Percentiles rank a stretch among this genome's conserved stretches.
phyloP scores from a whole-genome alignment of 306 rosid genomes.

The Pueraria montana region DNA sequence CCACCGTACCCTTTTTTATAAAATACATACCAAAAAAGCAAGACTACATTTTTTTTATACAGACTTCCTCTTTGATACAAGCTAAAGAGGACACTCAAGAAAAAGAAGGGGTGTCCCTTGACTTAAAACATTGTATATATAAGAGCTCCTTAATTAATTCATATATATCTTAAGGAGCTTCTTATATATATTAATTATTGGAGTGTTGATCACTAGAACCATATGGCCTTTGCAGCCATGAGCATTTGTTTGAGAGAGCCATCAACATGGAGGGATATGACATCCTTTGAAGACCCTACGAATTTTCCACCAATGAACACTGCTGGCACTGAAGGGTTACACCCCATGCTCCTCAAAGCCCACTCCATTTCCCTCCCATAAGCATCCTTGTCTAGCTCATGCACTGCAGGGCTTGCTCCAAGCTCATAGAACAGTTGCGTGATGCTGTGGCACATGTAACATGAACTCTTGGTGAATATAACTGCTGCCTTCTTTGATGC shows the following conservation, averaged over 20 bases:
- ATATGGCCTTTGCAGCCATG: slow-evolving; percentile 91
- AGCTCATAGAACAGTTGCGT: slow-evolving; percentile 86
- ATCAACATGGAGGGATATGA: slow-evolving; percentile 93
- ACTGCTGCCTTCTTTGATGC: slow-evolving; percentile 96
- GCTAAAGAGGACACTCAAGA: slow-evolving; percentile 58
- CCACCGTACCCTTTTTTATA: slow-evolving; percentile 13
- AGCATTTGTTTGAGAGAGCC: slow-evolving; percentile 96
- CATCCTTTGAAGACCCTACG: slow-evolving; percentile 90
- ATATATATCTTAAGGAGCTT: slow-evolving; percentile 30
- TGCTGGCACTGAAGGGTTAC: slow-evolving; percentile 97
- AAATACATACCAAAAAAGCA: slow-evolving; percentile 13
- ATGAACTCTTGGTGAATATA: slow-evolving; percentile 92
- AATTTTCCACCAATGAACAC: slow-evolving; percentile 94
- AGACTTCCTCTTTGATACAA: slow-evolving; percentile 43
- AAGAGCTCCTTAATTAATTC: slow-evolving; percentile 47
- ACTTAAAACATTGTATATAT: slow-evolving; percentile 14
- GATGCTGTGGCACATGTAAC: slow-evolving; percentile 97
- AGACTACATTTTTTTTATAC: slow-evolving; percentile 37
- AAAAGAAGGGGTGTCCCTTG: slow-evolving; percentile 55
- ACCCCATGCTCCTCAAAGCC: slow-evolving; percentile 84
- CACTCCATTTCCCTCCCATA: slow-evolving; percentile 91
- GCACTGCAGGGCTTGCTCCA: slow-evolving; percentile 96
- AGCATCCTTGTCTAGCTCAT: slow-evolving; percentile 82
- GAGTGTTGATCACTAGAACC: slow-evolving; percentile 67
- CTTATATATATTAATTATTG: neutral